Evolutionary conservation across 1,139 yeast species (phyloP), one percentile per base, ranked within the genome.

Genomic region (Lodderomyces parapsilosis): DNA sequence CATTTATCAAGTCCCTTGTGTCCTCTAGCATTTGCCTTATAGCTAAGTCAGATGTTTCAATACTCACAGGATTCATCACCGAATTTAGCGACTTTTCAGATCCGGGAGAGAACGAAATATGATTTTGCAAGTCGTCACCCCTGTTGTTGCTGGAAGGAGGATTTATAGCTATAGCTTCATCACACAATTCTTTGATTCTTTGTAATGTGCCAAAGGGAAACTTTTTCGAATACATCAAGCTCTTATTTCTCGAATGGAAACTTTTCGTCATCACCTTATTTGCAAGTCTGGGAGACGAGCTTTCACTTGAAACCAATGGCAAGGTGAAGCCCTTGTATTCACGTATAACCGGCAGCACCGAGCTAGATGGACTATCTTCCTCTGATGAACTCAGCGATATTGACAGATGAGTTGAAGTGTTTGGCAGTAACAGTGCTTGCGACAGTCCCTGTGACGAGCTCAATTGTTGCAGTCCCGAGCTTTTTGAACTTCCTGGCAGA

Each of bases 141-240:
- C 28, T 23, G 9, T 39, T 22, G 23, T 30, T 39, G 7, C 58
- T 55, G 39, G 76, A 81, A 2, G 77, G 80, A 0, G 88, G 86
- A 53, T 86, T 88, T 13, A 90, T 79, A 36, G 76, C 72, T 19
- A 88, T 66, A 0, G 96, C 93, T 52, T 83, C 85, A 45, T 88
- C 91, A 57, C 94, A 83, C 42, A 86, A 69, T 33, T 86, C 90
- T 7, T 79, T 60, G 31, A 90, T 60, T 49, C 78, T 63, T 43
- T 82, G 86, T 45, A 88, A 64, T 30, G 85, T 76, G 35, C 86
- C 86, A 51, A 83, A 76, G 0, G 93, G 94, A 49, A 85, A 83
- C 49, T 66, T 70, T 45, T 60, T 66, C 4, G 63, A 52, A 34
- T 60, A 63, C n/a, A 62, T 53, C 19, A 64, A 49, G 13, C 42